Percentiles rank a stretch among this genome's conserved stretches.
These are phyloP conservation scores for Aspergillus nomiae DNA, from an alignment of 2,329 filamentous ascomycete species.

Conservation along the genomic window DNA sequence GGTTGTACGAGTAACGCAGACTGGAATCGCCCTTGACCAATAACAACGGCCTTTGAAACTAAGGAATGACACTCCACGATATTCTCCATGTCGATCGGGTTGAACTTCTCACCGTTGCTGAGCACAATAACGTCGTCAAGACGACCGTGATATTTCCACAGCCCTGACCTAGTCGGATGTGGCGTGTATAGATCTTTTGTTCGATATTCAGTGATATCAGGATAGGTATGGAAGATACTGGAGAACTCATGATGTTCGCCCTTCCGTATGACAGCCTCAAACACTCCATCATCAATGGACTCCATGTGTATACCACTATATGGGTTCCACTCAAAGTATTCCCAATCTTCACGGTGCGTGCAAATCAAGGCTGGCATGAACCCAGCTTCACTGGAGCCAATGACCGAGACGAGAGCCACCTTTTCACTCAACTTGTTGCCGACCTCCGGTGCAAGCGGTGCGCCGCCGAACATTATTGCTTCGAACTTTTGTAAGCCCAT, in stretches of 20 bases:
- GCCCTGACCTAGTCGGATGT: conserved; percentile 37
- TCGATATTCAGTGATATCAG: conserved; percentile 19
- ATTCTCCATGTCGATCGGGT: conserved; percentile 42
- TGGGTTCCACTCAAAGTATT: conserved; percentile 28
- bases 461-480: neutral
- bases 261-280: conserved; percentile 22
- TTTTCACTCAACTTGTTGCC: neutral
- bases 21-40: conserved; percentile 37
- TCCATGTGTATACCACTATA: conserved; percentile 7
- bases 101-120: conserved; percentile 47
- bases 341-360: conserved; percentile 20
- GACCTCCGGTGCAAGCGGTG: neutral
- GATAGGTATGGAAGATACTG: conserved; percentile 23
- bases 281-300: conserved; percentile 14
- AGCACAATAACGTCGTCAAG: conserved; percentile 46
- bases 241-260: conserved; percentile 5
- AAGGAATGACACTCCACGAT: conserved; percentile 32
- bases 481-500: neutral
- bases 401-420: neutral
- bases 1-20: conserved; percentile 40
- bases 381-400: conserved; percentile 10
- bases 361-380: conserved; percentile 13
- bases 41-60: conserved; percentile 32
- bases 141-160: conserved; percentile 13
- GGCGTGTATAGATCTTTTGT: conserved; percentile 33